A percentile compares a stretch with the other conserved stretches of the same genome.
Conservation (phyloP, 2,329 filamentous ascomycete species). For the Phialophora expanda region DNA sequence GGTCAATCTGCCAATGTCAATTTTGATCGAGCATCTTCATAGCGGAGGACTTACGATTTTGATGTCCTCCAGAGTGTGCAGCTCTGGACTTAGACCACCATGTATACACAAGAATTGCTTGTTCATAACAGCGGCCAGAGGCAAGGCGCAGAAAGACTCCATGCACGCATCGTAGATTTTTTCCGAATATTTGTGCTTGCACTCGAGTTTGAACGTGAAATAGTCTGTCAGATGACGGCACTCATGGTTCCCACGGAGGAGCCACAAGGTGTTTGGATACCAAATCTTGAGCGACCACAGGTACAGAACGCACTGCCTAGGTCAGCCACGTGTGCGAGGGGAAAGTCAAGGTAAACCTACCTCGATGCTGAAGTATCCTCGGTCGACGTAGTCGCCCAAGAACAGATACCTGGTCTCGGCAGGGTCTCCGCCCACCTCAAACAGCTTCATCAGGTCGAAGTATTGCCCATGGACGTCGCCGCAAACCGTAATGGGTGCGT, state of each 20-base stretch:
- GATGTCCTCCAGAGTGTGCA: slow-evolving; percentile 93
- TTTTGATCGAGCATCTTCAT: background rate
- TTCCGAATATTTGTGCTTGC: slow-evolving; percentile 99
- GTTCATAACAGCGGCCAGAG: slow-evolving; percentile 97
- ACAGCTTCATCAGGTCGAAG: slow-evolving; percentile 99
- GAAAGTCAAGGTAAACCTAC: slow-evolving; percentile 46
- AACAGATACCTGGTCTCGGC: slow-evolving; percentile 96
- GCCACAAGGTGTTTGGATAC: slow-evolving; percentile 96
- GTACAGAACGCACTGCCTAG: slow-evolving; percentile 80
- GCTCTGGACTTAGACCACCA: slow-evolving; percentile 90
- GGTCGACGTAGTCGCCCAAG: slow-evolving; percentile 95
- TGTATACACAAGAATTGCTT: slow-evolving; percentile 99
- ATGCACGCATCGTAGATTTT: slow-evolving; percentile 96
- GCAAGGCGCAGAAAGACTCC: slow-evolving; percentile 94
- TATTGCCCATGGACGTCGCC: slow-evolving; percentile 99
- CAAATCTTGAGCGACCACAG: slow-evolving; percentile 98
- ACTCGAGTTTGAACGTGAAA: slow-evolving; percentile 99
- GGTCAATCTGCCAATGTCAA: slow-evolving; percentile 73
- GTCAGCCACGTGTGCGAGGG: slow-evolving; percentile 42
- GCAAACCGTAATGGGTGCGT: slow-evolving; percentile 97
- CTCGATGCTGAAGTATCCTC: slow-evolving; percentile 99
- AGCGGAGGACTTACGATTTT: slow-evolving; percentile 69
- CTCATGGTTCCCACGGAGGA: slow-evolving; percentile 96
- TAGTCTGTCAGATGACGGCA: slow-evolving; percentile 99
- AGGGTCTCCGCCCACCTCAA: slow-evolving; percentile 96